Evolutionary conservation across 1,139 yeast genomes (phyloP), one percentile per base, ranked within the genome.

Genomic region (Lodderomyces beijingensis): DNA sequence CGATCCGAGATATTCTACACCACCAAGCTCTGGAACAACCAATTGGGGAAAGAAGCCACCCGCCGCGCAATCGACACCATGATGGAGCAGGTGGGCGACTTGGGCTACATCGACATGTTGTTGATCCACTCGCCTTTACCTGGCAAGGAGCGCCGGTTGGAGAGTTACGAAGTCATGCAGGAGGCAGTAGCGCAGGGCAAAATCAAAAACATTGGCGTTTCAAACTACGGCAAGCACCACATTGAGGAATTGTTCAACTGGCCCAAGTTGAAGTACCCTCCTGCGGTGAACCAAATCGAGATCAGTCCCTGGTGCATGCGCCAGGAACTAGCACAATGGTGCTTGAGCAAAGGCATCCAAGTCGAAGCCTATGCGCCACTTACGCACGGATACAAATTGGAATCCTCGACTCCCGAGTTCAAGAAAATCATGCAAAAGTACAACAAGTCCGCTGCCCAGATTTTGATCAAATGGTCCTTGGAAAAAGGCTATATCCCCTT

Each of bases 271-370:
- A 70, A 59, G 42, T 50, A 68, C 37, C 64, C 62, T 38, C 91
- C 89, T 0, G 79, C 50, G 8, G 73, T 77, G 8, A 75, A 80
- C 47, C 83, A 79, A 51, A 71, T 82, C 40, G 89, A 82, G 53
- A 71, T 82, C 12, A 77, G 84, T 41, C 91, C 89, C 1, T 82
- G 88, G 87, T 64, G 79, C 36, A 79, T 78, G 84, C 65, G 87
- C 45, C 62, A 64, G 25, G 81, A 80, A 25, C 56, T 82, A 34
- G 75, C 77, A 3, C 69, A 71, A 25, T 79, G 60, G 55, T 79
- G 83, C 41, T 55, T 62, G 30, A 30, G 30, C 4, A 45, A 57
- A 11, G 51, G 50, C 12, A 58, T 63, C 16, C 47, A 42, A 5
- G 65, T 62, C 7, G 67, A 63, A 42, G 70, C 70, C 0, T 64